These are phyloP conservation scores for Pyrenophora tritici-repentis DNA, from an alignment of 2,329 filamentous ascomycete species.

Conservation along the genomic window DNA sequence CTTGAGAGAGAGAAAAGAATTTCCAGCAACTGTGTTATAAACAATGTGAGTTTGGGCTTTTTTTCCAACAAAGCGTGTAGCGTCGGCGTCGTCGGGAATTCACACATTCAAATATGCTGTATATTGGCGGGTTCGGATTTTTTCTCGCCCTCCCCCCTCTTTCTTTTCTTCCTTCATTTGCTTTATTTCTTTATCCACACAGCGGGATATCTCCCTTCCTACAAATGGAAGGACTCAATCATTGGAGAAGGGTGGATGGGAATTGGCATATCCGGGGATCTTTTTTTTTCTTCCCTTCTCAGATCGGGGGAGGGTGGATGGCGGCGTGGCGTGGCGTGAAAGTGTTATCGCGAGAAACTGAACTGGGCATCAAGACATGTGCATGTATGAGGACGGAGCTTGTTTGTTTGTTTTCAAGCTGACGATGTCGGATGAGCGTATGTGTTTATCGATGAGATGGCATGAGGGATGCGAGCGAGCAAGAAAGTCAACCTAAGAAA, in stretches of 20 bases:
- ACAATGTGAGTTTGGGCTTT: constrained; percentile 3
- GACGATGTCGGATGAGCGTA: too few species aligned
- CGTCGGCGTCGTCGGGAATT: constrained; percentile 7
- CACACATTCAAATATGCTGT: not conserved
- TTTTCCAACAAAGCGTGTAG: constrained; percentile 1
- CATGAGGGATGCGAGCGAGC: too few species aligned
- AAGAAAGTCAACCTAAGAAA: not conserved
- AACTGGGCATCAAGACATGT: too few species aligned
- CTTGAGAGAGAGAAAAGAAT: not conserved
- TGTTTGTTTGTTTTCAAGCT: too few species aligned
- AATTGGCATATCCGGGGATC: not conserved
- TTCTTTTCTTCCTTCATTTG: not conserved
- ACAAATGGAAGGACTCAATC: too few species aligned
- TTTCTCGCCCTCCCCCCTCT: not conserved
- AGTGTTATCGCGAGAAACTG: too few species aligned
- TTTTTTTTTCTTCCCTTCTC: too few species aligned
- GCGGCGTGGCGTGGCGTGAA: too few species aligned
- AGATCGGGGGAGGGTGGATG: too few species aligned
- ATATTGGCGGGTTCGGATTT: constrained; percentile 2
- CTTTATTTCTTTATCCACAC: not conserved
- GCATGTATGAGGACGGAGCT: too few species aligned
- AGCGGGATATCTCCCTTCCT: not conserved
- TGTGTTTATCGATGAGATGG: too few species aligned
- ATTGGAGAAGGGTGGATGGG: not conserved
- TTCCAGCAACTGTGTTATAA: constrained; percentile 5